Percentiles rank a stretch among this genome's conserved stretches.
phyloP scores from a whole-genome alignment of 345 rosid species.

The Eucalyptus camaldulensis region DNA sequence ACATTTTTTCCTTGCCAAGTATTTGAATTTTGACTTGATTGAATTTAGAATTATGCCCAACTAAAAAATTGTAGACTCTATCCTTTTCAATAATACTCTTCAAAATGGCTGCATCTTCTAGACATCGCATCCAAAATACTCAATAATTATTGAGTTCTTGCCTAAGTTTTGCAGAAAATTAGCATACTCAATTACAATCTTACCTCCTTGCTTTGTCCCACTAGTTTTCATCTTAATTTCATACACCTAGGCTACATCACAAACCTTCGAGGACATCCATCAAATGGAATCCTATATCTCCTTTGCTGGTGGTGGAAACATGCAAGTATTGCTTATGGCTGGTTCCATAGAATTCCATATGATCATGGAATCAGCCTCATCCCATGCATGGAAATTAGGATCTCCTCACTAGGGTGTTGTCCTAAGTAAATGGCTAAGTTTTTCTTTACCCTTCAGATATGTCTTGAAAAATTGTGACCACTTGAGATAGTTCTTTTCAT shows the following conservation, averaged over 20 bases:
- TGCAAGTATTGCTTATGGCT: not conserved
- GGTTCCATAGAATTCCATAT: not conserved
- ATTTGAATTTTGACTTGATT: not conserved
- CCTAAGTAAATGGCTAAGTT: not conserved
- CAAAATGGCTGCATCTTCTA: not conserved
- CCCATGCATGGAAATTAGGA: not conserved
- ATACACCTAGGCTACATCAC: too few relatives aligned
- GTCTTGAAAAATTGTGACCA: not conserved
- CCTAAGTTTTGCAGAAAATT: too few relatives aligned
- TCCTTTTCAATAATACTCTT: not conserved
- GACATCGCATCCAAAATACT: not conserved
- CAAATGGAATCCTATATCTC: not conserved
- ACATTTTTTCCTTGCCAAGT: not conserved
- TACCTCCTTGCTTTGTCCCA: too few relatives aligned
- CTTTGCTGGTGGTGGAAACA: not conserved
- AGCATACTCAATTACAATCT: too few relatives aligned
- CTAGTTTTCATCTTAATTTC: too few relatives aligned
- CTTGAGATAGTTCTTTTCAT: not conserved
- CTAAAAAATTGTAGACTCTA: not conserved
- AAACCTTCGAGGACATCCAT: too few relatives aligned
- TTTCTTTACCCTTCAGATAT: not conserved
- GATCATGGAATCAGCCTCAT: not conserved
- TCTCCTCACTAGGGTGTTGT: not conserved
- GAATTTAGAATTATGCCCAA: not conserved
- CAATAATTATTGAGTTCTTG: not conserved